A percentile compares a stretch with the other conserved stretches of the same genome.
These are phyloP conservation scores for Fusarium setosum DNA, from an alignment of 2,329 filamentous ascomycete genomes.

Conservation along the genomic window DNA sequence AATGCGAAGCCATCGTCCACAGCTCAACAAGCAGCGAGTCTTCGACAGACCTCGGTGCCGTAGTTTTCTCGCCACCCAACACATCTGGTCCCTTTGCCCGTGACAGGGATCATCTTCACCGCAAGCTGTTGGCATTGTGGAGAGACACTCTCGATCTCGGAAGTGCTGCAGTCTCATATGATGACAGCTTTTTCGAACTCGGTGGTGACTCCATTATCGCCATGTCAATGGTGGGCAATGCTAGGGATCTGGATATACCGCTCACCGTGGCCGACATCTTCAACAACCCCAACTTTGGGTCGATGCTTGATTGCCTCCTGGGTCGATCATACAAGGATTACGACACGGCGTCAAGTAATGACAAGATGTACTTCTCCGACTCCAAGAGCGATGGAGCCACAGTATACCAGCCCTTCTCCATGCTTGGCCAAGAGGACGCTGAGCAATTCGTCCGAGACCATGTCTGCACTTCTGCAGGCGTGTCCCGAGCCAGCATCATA, in stretches of 20 bases:
- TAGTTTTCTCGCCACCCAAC: slow-evolving; percentile 9
- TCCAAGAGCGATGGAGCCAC: neutral
- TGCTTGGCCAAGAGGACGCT: slow-evolving; percentile 1
- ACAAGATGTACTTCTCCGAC: neutral
- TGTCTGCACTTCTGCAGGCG: slow-evolving; percentile 28
- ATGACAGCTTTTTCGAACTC: slow-evolving; percentile 30
- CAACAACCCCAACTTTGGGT: slow-evolving; percentile 27
- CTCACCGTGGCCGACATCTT: slow-evolving; percentile 38
- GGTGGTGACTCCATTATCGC: slow-evolving; percentile 38
- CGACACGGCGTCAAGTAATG: slow-evolving; percentile 11
- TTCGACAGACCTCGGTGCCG: slow-evolving; percentile 8
- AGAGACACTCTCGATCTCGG: slow-evolving; percentile 15
- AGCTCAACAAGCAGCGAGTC: slow-evolving; percentile 17
- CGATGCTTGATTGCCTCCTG: slow-evolving; percentile 17
- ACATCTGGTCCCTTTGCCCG: slow-evolving; percentile 1
- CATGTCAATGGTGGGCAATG: slow-evolving; percentile 34
- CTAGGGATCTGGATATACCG: slow-evolving; percentile 18
- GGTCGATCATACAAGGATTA: slow-evolving; percentile 18
- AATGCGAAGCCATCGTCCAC: neutral
- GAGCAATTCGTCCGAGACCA: slow-evolving; percentile 22
- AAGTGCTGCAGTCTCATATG: slow-evolving; percentile 4
- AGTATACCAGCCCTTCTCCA: slow-evolving; percentile 13
- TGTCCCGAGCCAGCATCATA: slow-evolving; percentile 36
- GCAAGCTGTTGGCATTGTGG: slow-evolving; percentile 26
- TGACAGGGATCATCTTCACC: slow-evolving; percentile 6